Conservation (phyloP, 208 protist species). For the Crithidia thermophila region DNA sequence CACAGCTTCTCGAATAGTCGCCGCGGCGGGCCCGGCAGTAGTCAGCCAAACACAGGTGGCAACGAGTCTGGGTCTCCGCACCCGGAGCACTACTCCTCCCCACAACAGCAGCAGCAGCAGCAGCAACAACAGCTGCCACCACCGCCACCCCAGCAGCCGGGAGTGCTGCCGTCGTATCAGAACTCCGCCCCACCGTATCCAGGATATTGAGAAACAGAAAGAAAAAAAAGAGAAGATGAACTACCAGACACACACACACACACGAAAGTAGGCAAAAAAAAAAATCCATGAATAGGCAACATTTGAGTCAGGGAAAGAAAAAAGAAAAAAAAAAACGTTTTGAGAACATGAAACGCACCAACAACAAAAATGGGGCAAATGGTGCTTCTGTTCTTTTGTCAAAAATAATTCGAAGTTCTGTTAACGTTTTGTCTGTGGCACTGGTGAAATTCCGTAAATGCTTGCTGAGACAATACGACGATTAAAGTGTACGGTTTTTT, state of each 20-base stretch:
- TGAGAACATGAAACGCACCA: too few species aligned
- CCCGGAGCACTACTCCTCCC: not conserved
- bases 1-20: constrained; percentile 5
- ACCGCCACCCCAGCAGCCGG: constrained; percentile 3
- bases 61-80: not conserved
- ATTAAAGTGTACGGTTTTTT: too few species aligned
- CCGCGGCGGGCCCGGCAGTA: not conserved
- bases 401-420: too few species aligned
- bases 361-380: too few species aligned
- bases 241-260: not conserved
- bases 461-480: too few species aligned
- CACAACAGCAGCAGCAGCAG: constrained; percentile 11
- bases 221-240: too few species aligned
- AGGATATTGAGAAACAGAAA: not conserved
- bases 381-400: too few species aligned
- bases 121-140: constrained; percentile 4
- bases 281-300: too few species aligned
- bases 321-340: too few species aligned
- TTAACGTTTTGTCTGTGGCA: too few species aligned
- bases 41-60: not conserved
- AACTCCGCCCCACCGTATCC: constrained; percentile 5
- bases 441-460: not conserved
- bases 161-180: constrained; percentile 9
- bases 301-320: too few species aligned
- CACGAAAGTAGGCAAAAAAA: too few species aligned